Base-by-base conservation (phyloP, 2,329 filamentous ascomycete species). In the Macroventuria anomochaeta region DNA sequence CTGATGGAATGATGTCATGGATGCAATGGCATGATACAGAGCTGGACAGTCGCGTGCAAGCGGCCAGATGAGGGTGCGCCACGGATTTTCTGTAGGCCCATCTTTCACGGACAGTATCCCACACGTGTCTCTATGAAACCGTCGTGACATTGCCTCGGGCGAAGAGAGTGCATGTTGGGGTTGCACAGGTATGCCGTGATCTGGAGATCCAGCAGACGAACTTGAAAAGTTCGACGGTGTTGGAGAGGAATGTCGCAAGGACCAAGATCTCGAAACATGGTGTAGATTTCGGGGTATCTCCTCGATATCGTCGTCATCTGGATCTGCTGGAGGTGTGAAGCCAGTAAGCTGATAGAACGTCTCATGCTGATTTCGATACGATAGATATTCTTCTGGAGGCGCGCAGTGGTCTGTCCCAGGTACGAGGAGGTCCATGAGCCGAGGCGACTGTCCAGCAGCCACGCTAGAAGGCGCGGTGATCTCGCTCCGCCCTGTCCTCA, bases 21-120 rank as follows among this genome's bases (percentile, higher is more conserved):
- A 86, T 34, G 84, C 82, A 47, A 90, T 81, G 3, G 88, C 87
- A 74, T 90, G 85, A 60, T 85, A 87, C 29, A 90, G 74, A 2
- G 87, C 86, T 2, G 85, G 84, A 3, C 83, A 87, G 40, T 85
- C 80, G 60, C 79, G 80, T 3, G 86, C 85, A 40, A 90, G 73
- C 1, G 88, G 87, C 85, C 86, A 88, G n/a, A 90, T 78, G 38
- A 88, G 76, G 5, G 83, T 89, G 23, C 86, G 81, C 88, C 88
- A 90, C 2, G 87, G 87, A 65, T 90, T 90, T 62, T 90, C 88
- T 1, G 80, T 83, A 6, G 81, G 80, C 0, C 87, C 87, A 69
- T 90, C 86, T 65, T 89, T 89, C 44, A 90, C 80, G 0, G 87
- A 90, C 17, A 90, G 76, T 41, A 90, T 88, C 3, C 86, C 86